Evolutionary conservation across 768 basidiomycete genomes (phyloP).

Genomic region (Albatrellus ellisii): DNA sequence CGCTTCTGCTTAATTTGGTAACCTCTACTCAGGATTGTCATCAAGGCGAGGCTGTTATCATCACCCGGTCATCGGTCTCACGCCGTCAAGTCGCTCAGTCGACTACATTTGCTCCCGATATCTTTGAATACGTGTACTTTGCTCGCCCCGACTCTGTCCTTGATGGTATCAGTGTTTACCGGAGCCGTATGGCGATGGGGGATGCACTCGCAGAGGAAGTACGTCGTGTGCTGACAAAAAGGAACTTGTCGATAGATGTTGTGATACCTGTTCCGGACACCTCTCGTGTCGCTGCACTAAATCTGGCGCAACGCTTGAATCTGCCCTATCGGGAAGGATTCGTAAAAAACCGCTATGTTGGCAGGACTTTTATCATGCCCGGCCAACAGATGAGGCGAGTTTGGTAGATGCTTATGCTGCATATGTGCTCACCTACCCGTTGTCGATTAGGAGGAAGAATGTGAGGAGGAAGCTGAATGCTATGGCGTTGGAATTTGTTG

Average conservation of each 20-base stretch:
- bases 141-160: conserved; percentile 96
- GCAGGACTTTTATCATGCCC: conserved; percentile 98
- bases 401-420: not conserved
- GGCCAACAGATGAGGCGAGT: conserved; percentile 85
- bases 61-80: conserved; percentile 69
- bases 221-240: conserved; percentile 50
- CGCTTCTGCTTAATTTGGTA: conserved; percentile 4
- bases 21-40: not conserved
- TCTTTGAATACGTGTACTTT: conserved; percentile 98
- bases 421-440: not conserved
- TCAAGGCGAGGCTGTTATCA: conserved; percentile 88
- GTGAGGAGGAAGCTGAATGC: conserved; percentile 93
- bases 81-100: conserved; percentile 60
- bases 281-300: conserved; percentile 88
- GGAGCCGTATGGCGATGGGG: conserved; percentile 99
- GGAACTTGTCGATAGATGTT: conserved; percentile 73
- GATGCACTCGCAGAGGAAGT: conserved; percentile 89
- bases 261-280: conserved; percentile 99
- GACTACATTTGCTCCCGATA: conserved; percentile 85
- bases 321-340: conserved; percentile 97
- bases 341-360: conserved; percentile 97
- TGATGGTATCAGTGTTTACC: conserved; percentile 94
- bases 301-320: conserved; percentile 79
- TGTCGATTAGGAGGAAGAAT: conserved; percentile 64
- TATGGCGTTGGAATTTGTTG: conserved; percentile 92